phyloP scores from a whole-genome alignment of 768 basidiomycete species.

The Psilocybe cyanescens region DNA sequence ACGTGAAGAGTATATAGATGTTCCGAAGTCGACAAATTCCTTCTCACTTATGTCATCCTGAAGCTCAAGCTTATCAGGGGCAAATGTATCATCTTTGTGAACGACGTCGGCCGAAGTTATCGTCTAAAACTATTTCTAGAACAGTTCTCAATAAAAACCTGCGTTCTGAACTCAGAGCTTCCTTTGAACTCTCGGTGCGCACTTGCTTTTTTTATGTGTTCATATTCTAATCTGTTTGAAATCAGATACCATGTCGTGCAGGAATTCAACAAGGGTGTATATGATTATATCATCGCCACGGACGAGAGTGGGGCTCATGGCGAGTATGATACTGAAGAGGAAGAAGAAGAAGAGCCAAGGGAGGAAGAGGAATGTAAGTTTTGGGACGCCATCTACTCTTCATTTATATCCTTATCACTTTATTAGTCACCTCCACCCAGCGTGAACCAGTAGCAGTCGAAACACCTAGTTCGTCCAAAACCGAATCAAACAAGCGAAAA shows the following conservation, averaged over 20 bases:
- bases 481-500: conserved; percentile 58
- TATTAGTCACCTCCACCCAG: conserved; percentile 59
- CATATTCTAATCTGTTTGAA: not conserved
- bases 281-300: conserved; percentile 98
- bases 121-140: conserved; percentile 97
- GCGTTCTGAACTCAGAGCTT: conserved; percentile 94
- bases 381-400: not conserved
- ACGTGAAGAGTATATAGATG: conserved; percentile 49
- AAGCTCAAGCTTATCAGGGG: conserved; percentile 96
- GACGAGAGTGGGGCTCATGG: conserved; percentile 76
- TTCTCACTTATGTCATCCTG: conserved; percentile 93
- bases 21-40: conserved; percentile 96
- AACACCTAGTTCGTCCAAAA: conserved; percentile 19
- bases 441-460: conserved; percentile 35
- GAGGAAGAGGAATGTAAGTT: conserved; percentile 37
- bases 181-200: conserved; percentile 88
- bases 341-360: conserved; percentile 41
- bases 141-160: conserved; percentile 95
- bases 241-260: conserved; percentile 93
- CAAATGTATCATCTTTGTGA: conserved; percentile 96
- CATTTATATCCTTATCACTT: not conserved
- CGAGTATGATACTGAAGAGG: conserved; percentile 45
- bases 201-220: not conserved
- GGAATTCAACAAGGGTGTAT: conserved; percentile 98
- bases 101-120: conserved; percentile 93